A percentile compares a stretch with the other conserved stretches of the same genome.
These are phyloP conservation scores for Pseudogymnoascus sp. DNA, from an alignment of 2,329 filamentous ascomycete species.

Conservation along the genomic window DNA sequence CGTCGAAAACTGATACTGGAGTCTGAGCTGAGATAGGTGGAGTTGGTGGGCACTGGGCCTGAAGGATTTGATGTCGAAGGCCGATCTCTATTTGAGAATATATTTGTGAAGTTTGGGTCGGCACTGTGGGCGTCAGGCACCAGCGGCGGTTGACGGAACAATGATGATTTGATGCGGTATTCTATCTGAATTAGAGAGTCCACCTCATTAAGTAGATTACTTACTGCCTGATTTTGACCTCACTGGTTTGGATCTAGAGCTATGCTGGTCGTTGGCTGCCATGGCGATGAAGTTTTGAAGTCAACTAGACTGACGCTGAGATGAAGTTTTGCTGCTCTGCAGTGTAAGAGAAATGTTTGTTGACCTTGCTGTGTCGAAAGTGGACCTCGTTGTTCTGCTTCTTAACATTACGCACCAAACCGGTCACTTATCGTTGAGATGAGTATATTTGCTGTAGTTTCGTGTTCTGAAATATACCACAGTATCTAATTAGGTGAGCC, in stretches of 20 bases:
- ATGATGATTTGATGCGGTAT: background rate
- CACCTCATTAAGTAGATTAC: background rate
- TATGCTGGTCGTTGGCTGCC: background rate
- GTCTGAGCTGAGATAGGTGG: background rate
- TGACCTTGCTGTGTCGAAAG: background rate
- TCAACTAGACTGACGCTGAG: background rate
- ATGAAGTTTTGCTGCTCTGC: background rate
- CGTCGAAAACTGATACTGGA: constrained; percentile 2
- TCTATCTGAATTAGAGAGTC: background rate
- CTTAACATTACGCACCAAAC: background rate
- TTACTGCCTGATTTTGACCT: background rate
- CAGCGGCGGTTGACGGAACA: background rate
- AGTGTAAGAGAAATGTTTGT: background rate
- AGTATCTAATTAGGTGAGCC: background rate
- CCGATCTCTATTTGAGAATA: background rate
- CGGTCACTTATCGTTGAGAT: background rate
- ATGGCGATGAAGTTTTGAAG: background rate
- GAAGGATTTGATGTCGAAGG: background rate
- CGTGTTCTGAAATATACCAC: background rate
- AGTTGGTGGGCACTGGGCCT: background rate
- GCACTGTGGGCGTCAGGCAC: background rate
- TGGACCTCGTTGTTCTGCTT: background rate
- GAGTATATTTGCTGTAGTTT: background rate
- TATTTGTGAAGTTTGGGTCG: background rate
- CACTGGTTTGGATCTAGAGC: background rate